A percentile compares a stretch with the other conserved stretches of the same genome.
Conservation (phyloP, 2,329 filamentous ascomycete genomes). For the Ophiostoma angusticollis region DNA sequence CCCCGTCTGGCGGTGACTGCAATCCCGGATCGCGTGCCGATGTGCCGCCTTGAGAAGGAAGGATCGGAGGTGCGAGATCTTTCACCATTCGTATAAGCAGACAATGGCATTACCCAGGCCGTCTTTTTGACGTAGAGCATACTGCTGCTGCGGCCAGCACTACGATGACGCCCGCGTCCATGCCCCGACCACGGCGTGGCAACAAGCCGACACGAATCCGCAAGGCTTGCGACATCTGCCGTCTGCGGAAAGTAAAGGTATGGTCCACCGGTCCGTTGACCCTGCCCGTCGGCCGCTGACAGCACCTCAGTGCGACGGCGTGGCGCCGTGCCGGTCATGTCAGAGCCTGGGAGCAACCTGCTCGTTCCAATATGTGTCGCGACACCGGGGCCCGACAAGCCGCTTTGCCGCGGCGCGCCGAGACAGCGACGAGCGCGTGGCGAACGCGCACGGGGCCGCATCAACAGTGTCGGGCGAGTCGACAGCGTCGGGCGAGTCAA, state of each 20-base stretch:
- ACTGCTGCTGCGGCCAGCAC: not conserved
- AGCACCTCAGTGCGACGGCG: constrained; percentile 8
- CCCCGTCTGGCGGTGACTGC: no score
- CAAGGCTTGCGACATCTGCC: constrained; percentile 49
- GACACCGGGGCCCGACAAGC: constrained; percentile 45
- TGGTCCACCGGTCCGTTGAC: not conserved
- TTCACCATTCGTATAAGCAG: no score
- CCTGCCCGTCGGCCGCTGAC: not conserved
- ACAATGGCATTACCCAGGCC: no score
- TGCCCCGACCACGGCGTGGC: not conserved
- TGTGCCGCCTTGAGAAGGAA: no score
- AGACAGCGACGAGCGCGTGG: constrained; percentile 15
- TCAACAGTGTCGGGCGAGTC: constrained; percentile 2
- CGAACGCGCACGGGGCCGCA: constrained; percentile 1
- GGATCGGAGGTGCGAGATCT: no score
- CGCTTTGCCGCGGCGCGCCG: constrained; percentile 36
- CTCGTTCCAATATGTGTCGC: constrained; percentile 44
- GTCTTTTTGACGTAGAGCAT: not conserved
- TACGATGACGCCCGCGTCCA: constrained; percentile 15
- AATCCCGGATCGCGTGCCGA: no score
- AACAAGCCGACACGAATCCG: constrained; percentile 33
- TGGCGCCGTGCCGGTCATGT: constrained; percentile 35
- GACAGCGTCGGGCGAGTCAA: no score
- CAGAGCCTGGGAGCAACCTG: constrained; percentile 44
- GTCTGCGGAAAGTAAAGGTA: constrained; percentile 47